Conservation (phyloP, 768 basidiomycete species). For the Rhodotorula taiwanensis region DNA sequence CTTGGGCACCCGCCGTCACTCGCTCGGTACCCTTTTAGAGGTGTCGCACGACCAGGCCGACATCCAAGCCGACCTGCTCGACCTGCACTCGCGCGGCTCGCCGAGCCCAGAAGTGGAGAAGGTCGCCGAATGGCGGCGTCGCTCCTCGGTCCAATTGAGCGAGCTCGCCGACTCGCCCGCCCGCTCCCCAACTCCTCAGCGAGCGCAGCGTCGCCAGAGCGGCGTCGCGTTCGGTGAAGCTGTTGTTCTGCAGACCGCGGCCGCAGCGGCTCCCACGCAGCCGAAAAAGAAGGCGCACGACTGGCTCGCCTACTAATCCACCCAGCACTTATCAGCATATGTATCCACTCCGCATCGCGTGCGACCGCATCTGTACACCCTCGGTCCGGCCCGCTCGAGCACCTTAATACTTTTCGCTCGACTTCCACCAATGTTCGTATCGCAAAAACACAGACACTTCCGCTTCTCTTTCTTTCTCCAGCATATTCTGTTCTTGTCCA, state of each 20-base stretch:
- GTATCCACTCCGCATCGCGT: too few species aligned
- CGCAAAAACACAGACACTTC: too few species aligned
- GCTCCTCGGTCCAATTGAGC: background rate
- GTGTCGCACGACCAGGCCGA: constrained; percentile 3
- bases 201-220: background rate
- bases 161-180: too few species aligned
- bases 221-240: background rate
- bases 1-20: constrained; percentile 14
- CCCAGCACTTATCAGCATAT: too few species aligned
- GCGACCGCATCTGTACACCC: too few species aligned
- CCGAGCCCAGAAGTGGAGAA: constrained; percentile 1
- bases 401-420: too few species aligned
- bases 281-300: constrained; percentile 17
- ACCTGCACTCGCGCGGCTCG: background rate
- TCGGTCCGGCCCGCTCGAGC: too few species aligned
- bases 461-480: too few species aligned
- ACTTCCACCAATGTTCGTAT: too few species aligned
- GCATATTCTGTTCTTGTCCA: too few species aligned
- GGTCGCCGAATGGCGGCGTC: constrained; percentile 3
- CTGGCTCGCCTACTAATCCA: constrained; percentile 26
- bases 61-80: background rate
- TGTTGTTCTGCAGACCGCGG: background rate
- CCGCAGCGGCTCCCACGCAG: background rate
- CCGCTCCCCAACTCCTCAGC: too few species aligned
- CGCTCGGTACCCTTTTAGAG: constrained; percentile 28